A percentile compares a stretch with the other conserved stretches of the same genome.
These are phyloP conservation scores for Calonectria hongkongensis DNA, from an alignment of 2,329 filamentous ascomycete species.

Conservation along the genomic window DNA sequence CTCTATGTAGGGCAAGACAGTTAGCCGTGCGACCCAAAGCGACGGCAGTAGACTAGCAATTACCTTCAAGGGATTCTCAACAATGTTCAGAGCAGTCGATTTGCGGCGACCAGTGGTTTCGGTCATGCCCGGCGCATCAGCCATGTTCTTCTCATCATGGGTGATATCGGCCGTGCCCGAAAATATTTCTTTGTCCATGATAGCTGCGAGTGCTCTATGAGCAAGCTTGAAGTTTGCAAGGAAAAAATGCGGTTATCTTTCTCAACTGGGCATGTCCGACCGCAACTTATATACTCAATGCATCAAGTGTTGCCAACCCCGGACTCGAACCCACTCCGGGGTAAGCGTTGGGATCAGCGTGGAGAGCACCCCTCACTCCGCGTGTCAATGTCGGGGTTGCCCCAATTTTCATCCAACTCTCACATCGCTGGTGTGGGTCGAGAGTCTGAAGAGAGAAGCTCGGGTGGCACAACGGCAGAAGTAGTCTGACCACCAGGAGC, in stretches of 20 bases:
- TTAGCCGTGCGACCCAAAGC: neutral
- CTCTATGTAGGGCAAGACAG: constrained; percentile 36
- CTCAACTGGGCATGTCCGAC: neutral
- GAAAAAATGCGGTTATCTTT: neutral
- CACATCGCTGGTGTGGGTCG: constrained; percentile 10
- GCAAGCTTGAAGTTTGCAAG: neutral
- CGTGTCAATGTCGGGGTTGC: neutral
- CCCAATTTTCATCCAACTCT: constrained; percentile 18
- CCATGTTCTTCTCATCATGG: constrained; percentile 4
- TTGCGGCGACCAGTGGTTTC: constrained; percentile 42
- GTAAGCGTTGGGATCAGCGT: constrained; percentile 9
- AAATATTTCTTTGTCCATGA: constrained; percentile 14
- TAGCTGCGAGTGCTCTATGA: neutral
- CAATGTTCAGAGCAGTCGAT: constrained; percentile 57
- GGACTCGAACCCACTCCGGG: constrained; percentile 17
- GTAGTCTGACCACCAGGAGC: constrained; percentile 9
- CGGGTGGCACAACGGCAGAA: constrained; percentile 19
- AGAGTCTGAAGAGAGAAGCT: constrained; percentile 15
- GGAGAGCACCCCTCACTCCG: constrained; percentile 10
- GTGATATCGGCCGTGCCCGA: neutral
- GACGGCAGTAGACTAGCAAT: neutral
- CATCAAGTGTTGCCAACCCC: neutral
- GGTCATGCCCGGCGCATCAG: neutral
- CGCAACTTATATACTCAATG: constrained; percentile 9
- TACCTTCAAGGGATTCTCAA: constrained; percentile 59